Conservation (phyloP, 2,329 filamentous ascomycete genomes). For the Ceratocystis albifundus region DNA sequence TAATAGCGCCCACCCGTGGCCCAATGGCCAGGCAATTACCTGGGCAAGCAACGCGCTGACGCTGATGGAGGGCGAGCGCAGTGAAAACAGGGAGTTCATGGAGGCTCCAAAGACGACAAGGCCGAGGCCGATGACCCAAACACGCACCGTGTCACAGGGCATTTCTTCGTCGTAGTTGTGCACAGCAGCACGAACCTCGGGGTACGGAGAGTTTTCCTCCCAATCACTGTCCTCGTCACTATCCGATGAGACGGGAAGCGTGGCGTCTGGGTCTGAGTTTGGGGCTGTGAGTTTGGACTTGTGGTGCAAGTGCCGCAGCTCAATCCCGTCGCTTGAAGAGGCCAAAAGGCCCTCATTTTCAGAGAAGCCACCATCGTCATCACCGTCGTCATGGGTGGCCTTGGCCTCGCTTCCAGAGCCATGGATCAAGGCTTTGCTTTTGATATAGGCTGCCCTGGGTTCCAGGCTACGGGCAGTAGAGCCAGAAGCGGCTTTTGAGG, state of each 20-base stretch:
- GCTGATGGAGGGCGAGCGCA: constrained; percentile 50
- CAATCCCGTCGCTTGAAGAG: constrained; percentile 31
- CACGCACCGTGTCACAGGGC: constrained; percentile 54
- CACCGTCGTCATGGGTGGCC: not conserved
- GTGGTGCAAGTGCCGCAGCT: constrained; percentile 23
- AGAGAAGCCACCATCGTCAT: constrained; percentile 30
- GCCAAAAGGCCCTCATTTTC: constrained; percentile 48
- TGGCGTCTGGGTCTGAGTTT: constrained; percentile 24
- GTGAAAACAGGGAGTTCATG: constrained; percentile 52
- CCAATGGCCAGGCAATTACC: constrained; percentile 52
- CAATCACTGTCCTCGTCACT: constrained; percentile 28
- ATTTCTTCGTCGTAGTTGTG: constrained; percentile 53
- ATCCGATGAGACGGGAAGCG: constrained; percentile 11
- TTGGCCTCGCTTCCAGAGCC: not conserved
- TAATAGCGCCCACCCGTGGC: constrained; percentile 47
- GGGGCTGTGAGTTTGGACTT: constrained; percentile 19
- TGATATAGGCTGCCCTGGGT: not conserved
- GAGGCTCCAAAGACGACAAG: constrained; percentile 47
- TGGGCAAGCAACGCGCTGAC: constrained; percentile 51
- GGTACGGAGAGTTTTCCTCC: constrained; percentile 51
- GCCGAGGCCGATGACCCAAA: constrained; percentile 50
- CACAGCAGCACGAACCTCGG: constrained; percentile 54
- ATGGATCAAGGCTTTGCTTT: not conserved
- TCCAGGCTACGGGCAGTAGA: not conserved
- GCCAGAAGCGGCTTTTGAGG: constrained; percentile 1